A percentile compares a stretch with the other conserved stretches of the same genome.
Evolutionary conservation across 2,329 filamentous ascomycete species (phyloP).

Genomic region (Trichoderma sp.): DNA sequence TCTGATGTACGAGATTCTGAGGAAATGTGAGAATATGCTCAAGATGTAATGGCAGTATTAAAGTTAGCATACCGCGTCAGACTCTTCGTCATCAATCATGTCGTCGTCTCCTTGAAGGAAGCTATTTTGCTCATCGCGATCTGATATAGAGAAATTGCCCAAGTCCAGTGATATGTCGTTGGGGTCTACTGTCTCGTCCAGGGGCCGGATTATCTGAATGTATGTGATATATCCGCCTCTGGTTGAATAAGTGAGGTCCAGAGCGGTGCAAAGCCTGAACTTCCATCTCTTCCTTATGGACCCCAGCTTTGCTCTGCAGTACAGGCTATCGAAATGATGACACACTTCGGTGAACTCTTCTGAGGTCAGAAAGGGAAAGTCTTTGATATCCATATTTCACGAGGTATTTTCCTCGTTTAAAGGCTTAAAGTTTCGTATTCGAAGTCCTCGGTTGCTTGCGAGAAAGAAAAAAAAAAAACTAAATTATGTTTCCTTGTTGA

Average conservation of each 20-base stretch:
- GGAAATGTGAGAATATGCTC: constrained; percentile 32
- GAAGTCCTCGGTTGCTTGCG: not conserved
- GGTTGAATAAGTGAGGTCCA: constrained; percentile 50
- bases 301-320: constrained; percentile 62
- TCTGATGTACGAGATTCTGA: constrained; percentile 48
- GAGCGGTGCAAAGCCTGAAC: constrained; percentile 55
- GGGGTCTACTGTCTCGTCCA: constrained; percentile 51
- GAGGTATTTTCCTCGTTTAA: not conserved
- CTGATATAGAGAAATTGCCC: constrained; percentile 50
- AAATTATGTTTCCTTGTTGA: not conserved
- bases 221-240: constrained; percentile 56
- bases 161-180: constrained; percentile 53
- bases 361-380: constrained; percentile 64
- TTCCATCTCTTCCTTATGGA: constrained; percentile 59
- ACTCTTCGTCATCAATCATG: constrained; percentile 56
- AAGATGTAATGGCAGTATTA: not conserved
- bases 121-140: constrained; percentile 31
- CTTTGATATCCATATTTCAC: constrained; percentile 48
- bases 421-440: not conserved
- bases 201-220: constrained; percentile 59
- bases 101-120: constrained; percentile 45
- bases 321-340: constrained; percentile 62
- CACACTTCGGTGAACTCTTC: constrained; percentile 70
- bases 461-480: not conserved
- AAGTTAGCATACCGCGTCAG: constrained; percentile 52